Percentiles rank a stretch among this genome's conserved stretches.
These are phyloP conservation scores for Ganoderma multipileum DNA, from an alignment of 1,284 basidiomycete species.

Conservation along the genomic window DNA sequence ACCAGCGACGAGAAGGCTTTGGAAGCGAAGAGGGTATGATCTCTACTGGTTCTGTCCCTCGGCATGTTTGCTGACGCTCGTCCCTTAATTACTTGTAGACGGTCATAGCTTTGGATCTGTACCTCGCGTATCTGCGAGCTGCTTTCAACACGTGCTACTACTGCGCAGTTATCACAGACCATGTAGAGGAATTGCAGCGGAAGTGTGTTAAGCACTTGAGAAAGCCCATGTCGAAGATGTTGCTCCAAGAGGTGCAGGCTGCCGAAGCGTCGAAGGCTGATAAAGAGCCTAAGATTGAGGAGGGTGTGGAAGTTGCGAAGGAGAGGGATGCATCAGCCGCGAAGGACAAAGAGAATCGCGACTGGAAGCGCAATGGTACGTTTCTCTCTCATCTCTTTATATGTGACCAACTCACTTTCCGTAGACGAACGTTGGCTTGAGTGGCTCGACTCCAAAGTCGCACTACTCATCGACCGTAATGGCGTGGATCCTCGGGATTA, in stretches of 20 bases:
- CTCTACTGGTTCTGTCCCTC: constrained; percentile 21
- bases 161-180: constrained; percentile 90
- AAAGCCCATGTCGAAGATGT: constrained; percentile 66
- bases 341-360: constrained; percentile 58
- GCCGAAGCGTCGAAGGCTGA: constrained; percentile 51
- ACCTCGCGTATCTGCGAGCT: constrained; percentile 83
- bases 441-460: constrained; percentile 84
- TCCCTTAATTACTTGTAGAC: constrained; percentile 50
- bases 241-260: constrained; percentile 62
- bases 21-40: constrained; percentile 70
- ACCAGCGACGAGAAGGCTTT: constrained; percentile 67
- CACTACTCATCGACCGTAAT: constrained; percentile 76
- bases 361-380: constrained; percentile 75
- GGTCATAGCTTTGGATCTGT: constrained; percentile 82
- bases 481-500: constrained; percentile 86
- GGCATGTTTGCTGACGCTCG: constrained; percentile 15
- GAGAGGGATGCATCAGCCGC: constrained; percentile 33
- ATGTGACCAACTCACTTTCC: constrained; percentile 12
- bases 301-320: constrained; percentile 46
- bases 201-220: constrained; percentile 93
- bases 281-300: constrained; percentile 47
- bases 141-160: constrained; percentile 95
- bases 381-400: neutral
- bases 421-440: constrained; percentile 89
- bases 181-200: constrained; percentile 91